Percentiles rank a stretch among this genome's conserved stretches.
Evolutionary conservation across 805 yeast genomes (phyloP).

Genomic region (Nematodospora valgi): DNA sequence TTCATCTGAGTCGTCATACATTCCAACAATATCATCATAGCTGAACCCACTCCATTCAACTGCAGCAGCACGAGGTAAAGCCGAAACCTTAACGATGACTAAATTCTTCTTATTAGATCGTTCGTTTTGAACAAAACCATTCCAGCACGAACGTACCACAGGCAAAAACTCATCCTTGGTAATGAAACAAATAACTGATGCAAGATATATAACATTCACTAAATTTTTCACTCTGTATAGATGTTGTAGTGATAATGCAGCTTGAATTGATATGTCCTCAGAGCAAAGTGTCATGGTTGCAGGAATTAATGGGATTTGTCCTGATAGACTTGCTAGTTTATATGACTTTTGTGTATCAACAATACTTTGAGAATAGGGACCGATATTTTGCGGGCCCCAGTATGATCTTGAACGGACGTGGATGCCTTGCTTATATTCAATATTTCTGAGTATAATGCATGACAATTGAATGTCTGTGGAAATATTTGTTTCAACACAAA

Average conservation of each 20-base stretch:
- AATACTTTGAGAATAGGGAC: slow-evolving; percentile 91
- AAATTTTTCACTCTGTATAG: slow-evolving; percentile 59
- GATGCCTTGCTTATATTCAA: slow-evolving; percentile 54
- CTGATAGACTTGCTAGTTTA: slow-evolving; percentile 64
- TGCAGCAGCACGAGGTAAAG: slow-evolving; percentile 59
- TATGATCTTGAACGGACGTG: slow-evolving; percentile 92
- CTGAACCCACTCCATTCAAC: slow-evolving; percentile 77
- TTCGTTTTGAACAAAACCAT: slow-evolving; percentile 6
- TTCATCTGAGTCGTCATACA: slow-evolving; percentile 43
- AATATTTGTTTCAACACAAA: slow-evolving; percentile 67
- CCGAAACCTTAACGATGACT: slow-evolving; percentile 51
- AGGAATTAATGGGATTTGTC: slow-evolving; percentile 88
- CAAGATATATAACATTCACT: slow-evolving; percentile 42
- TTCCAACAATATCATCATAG: slow-evolving; percentile 33
- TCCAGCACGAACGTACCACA: slow-evolving; percentile 43
- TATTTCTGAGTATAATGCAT: slow-evolving; percentile 42
- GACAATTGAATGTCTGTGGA: slow-evolving; percentile 52
- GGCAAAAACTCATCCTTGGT: slow-evolving; percentile 29
- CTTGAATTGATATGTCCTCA: slow-evolving; percentile 25
- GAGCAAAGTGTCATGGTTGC: slow-evolving; percentile 51
- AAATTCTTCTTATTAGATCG: slow-evolving; percentile 35
- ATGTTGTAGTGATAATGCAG: slow-evolving; percentile 70
- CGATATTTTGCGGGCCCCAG: slow-evolving; percentile 99
- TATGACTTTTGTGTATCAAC: slow-evolving; percentile 38
- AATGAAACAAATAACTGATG: slow-evolving; percentile 55